Evolutionary conservation across 768 basidiomycete species (phyloP), one percentile per base, ranked within the genome.

Genomic region (Megacollybia marginata): DNA sequence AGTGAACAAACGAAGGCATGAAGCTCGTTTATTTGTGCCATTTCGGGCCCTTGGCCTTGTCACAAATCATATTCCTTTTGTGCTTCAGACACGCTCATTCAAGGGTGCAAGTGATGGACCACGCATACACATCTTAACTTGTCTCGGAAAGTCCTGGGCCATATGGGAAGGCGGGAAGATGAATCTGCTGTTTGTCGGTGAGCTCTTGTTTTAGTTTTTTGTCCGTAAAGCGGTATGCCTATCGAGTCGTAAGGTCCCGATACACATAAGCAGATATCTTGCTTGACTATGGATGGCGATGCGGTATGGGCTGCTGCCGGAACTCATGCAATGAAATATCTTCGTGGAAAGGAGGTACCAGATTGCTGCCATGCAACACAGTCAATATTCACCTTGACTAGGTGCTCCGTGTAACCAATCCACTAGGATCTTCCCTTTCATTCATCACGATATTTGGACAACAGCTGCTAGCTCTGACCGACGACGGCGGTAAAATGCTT

Each of bases 121-220:
- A 1, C 78, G 80, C 44, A 73, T 94, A 50, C 86, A 92, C 54
- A 69, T 98, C 40, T 66, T 96, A 33, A 94, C 92, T 10, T 93
- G 89, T 59, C 67, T 97, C 8, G 94, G 95, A 6, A 80, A 72
- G 51, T 80, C 88, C 55, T 98, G 94, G 94, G 89, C 92, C 15
- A 71, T 96, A 60, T 98, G 95, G 95, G 92, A 96, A 57, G 94
- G 92, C 18, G 88, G 83, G 23, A 92, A 86, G 67, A 93, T 98
- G 90, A 76, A 74, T 32, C 68, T 98, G 50, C 74, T 97, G 34
- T 98, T 99, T 62, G 92, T 94, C 52, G 92, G 95, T 91, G 66
- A 70, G 91, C 78, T 59, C 23, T 28, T 54, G 51, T 62, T 7
- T 31, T 5, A 50, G 32, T 36, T 48, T 48, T 36, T 19, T 33